Percentiles rank a stretch among this genome's conserved stretches.
phyloP scores from a whole-genome alignment of 2,329 filamentous ascomycete species.

The Aspergillus quadrilineatus region DNA sequence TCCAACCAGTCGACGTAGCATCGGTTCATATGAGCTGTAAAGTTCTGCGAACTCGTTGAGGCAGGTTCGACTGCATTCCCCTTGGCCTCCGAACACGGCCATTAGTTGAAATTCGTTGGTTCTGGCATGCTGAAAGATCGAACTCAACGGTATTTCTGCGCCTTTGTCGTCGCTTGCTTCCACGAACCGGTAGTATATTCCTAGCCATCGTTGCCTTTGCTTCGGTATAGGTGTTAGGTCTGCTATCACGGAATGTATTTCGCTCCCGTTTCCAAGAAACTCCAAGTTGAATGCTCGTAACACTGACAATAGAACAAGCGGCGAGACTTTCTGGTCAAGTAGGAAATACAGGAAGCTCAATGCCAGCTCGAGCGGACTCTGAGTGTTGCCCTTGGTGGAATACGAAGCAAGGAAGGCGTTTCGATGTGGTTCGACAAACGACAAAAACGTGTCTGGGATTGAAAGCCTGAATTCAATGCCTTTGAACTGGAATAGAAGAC shows the following conservation, averaged over 20 bases:
- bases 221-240: not conserved
- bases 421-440: constrained; percentile 7
- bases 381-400: not conserved
- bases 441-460: constrained; percentile 3
- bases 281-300: constrained; percentile 14
- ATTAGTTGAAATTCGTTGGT: constrained; percentile 12
- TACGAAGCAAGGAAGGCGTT: constrained; percentile 10
- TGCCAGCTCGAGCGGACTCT: constrained; percentile 5
- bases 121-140: constrained; percentile 16
- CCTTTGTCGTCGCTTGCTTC: constrained; percentile 2
- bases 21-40: constrained; percentile 17
- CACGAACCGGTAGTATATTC: constrained; percentile 16
- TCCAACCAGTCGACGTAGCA: constrained; percentile 14
- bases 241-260: constrained; percentile 19
- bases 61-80: constrained; percentile 19
- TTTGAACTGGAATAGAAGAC: constrained; percentile 7
- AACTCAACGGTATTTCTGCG: not conserved
- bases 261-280: constrained; percentile 11
- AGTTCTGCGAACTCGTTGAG: constrained; percentile 19
- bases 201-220: constrained; percentile 11
- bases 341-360: constrained; percentile 17
- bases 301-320: not conserved
- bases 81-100: constrained; percentile 24
- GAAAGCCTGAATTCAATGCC: constrained; percentile 3
- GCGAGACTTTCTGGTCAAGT: not conserved